These are phyloP conservation scores for Dothistroma septosporum DNA, from an alignment of 2,329 filamentous ascomycete species.

Conservation along the genomic window DNA sequence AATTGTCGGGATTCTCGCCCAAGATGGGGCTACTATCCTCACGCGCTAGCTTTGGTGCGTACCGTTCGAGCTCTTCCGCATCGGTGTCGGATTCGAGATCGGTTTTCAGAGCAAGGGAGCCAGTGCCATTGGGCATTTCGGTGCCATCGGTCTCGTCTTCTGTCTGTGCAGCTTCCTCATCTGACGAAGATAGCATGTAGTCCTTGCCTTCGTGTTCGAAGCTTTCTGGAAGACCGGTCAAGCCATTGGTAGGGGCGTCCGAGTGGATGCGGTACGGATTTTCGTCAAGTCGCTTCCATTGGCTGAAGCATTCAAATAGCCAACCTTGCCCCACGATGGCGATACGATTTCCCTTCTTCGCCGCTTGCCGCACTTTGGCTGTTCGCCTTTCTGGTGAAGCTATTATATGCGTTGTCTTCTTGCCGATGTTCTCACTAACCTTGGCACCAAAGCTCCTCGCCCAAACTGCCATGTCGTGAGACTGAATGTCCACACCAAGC, in stretches of 20 bases:
- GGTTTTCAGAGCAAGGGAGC: slow-evolving; percentile 20
- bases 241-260: slow-evolving; percentile 58
- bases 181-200: slow-evolving; percentile 43
- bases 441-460: slow-evolving; percentile 79
- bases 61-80: slow-evolving; percentile 44
- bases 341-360: slow-evolving; percentile 66
- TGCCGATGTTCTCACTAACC: slow-evolving; percentile 56
- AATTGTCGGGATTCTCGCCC: slow-evolving; percentile 37
- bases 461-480: slow-evolving; percentile 82
- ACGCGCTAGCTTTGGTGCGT: slow-evolving; percentile 44
- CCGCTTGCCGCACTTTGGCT: slow-evolving; percentile 84
- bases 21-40: slow-evolving; percentile 31
- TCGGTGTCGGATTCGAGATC: slow-evolving; percentile 32
- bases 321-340: slow-evolving; percentile 91
- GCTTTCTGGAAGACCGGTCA: slow-evolving; percentile 27
- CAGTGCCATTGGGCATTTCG: slow-evolving; percentile 19
- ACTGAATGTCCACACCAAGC: slow-evolving; percentile 65
- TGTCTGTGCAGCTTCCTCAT: slow-evolving; percentile 42
- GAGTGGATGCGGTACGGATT: slow-evolving; percentile 73
- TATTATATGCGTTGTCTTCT: slow-evolving; percentile 64
- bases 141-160: slow-evolving; percentile 28
- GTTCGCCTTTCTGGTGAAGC: slow-evolving; percentile 70
- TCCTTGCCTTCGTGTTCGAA: slow-evolving; percentile 27
- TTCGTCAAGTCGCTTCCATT: slow-evolving; percentile 79
- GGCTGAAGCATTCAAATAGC: slow-evolving; percentile 78